phyloP scores from a whole-genome alignment of 1,139 yeast genomes.

The Yamadazyma atmosphaerica region DNA sequence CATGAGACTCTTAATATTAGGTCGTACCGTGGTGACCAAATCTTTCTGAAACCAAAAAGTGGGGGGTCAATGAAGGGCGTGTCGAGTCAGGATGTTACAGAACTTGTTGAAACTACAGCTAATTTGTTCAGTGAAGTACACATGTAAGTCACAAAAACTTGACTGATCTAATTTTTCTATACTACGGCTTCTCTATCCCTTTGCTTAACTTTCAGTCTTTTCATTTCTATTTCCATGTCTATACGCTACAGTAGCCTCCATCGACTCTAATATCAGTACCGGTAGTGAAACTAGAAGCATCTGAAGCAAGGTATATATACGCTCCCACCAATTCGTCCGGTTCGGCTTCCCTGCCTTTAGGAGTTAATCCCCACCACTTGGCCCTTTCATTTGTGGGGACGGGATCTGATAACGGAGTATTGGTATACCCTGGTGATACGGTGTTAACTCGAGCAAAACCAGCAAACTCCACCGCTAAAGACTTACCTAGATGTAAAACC shows the following conservation, averaged over 20 bases:
- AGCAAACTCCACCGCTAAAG: conserved; percentile 56
- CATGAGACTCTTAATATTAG: no score
- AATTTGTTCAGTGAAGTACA: no score
- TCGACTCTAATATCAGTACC: conserved; percentile 49
- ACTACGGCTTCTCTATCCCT: no score
- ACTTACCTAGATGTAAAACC: conserved; percentile 52
- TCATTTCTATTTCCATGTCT: no score
- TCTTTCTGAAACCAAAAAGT: no score
- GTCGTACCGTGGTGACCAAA: no score
- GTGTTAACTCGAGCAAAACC: conserved; percentile 56
- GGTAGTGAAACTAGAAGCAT: conserved; percentile 43
- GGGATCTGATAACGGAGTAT: conserved; percentile 55
- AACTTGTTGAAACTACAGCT: no score
- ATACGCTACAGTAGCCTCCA: conserved; percentile 39
- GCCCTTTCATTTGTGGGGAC: conserved; percentile 35
- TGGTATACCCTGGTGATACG: conserved; percentile 58
- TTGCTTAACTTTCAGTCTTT: no score
- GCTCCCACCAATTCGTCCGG: conserved; percentile 46
- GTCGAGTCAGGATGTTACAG: no score
- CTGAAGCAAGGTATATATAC: conserved; percentile 41
- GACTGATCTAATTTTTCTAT: no score
- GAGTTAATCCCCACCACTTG: conserved; percentile 38
- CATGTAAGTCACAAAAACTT: no score
- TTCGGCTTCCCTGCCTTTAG: conserved; percentile 43
- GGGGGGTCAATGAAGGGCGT: no score